Evolutionary conservation across 1,139 yeast species (phyloP), one percentile per base, ranked within the genome.

Genomic region (Blastobotrys raffinosifermentans): DNA sequence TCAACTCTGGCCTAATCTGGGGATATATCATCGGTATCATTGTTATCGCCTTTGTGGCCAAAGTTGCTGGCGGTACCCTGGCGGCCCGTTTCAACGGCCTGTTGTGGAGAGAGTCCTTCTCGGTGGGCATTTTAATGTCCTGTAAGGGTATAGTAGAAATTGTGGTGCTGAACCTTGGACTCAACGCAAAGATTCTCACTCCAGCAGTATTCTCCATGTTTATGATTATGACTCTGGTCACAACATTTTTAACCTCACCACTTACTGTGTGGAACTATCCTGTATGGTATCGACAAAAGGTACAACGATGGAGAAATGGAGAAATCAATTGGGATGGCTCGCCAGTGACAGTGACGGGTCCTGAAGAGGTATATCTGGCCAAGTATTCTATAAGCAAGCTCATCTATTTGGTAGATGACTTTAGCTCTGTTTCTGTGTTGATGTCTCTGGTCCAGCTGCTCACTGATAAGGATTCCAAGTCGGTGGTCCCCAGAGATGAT

Each of bases 81-180:
- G 79, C 81, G 29, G 80, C 87, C 1, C 75, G 69, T 48, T 48
- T 75, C 26, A 72, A 72, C 54, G 82, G 81, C 2, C 61, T 82
- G 35, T 66, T 69, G 34, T 78, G 82, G 80, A 71, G 86, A 51
- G 91, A 82, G 55, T 74, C 86, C 2, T 58, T 78, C 23, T 70
- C 87, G 1, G 89, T 81, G 23, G 93, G 93, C 38, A 73, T 80
- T n/a, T 68, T 83, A 49, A 82, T 83, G 91, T 80, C 89, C 8
- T 83, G 94, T 68, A 83, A 83, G 58, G 94, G 94, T 60, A 80
- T 81, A 47, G 89, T 81, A 21, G 55, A 51, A 31, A 46, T 83
- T 53, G 89, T 83, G 34, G 93, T 82, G 17, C 67, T 83, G 45
- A 77, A 75, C 33, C 77, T 80, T 32, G 94, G 94, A 38, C 67